Conservation (phyloP, 768 basidiomycete species). For the Gymnopilus dilepis region DNA sequence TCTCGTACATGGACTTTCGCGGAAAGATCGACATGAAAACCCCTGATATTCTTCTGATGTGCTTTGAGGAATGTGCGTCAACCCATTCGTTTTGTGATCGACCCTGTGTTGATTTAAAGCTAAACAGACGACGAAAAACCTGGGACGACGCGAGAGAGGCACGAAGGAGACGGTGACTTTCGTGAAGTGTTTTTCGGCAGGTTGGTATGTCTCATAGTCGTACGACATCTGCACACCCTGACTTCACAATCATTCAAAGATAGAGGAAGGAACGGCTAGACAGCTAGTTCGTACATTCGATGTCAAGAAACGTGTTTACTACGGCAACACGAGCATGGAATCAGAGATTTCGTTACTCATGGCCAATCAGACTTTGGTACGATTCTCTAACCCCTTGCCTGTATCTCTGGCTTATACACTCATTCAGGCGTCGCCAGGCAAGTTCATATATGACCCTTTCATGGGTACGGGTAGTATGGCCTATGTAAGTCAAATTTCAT, state of each 20-base stretch:
- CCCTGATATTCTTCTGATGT: conserved; percentile 73
- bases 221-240: neutral
- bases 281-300: conserved; percentile 72
- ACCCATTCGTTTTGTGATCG: too few species aligned
- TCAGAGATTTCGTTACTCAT: conserved; percentile 93
- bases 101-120: too few species aligned
- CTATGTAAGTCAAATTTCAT: conserved; percentile 57
- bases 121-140: conserved; percentile 50
- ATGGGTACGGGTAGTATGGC: conserved; percentile 92
- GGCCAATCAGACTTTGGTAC: conserved; percentile 92
- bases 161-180: conserved; percentile 72
- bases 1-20: conserved; percentile 82
- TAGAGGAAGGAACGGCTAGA: conserved; percentile 74
- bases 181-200: conserved; percentile 81
- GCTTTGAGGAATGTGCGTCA: conserved; percentile 86
- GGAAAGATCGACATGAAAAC: conserved; percentile 84
- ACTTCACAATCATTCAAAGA: conserved; percentile 25
- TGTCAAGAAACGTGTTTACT: conserved; percentile 89
- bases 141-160: conserved; percentile 49
- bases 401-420: neutral
- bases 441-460: conserved; percentile 94
- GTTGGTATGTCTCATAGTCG: conserved; percentile 62
- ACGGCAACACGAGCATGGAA: conserved; percentile 98
- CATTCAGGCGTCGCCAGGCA: conserved; percentile 81
- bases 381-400: neutral